Evolutionary conservation across 208 protist species (phyloP), one percentile per base, ranked within the genome.

Genomic region (Trypanosoma rangeli): DNA sequence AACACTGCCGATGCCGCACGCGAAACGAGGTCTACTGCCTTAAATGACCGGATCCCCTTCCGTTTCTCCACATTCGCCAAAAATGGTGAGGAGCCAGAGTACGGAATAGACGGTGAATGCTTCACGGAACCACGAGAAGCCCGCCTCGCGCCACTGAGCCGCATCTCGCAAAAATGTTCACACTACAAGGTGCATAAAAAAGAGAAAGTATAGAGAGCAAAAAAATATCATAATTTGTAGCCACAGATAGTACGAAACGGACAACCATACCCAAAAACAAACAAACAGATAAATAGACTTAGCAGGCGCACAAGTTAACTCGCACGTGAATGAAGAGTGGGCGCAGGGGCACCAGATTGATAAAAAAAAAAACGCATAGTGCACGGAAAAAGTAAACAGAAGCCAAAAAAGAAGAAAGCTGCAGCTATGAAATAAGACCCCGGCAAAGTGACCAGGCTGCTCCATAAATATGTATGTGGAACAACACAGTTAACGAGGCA

Each of bases 81-180:
- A 48, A 75, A 70, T 0, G 69, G 71, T 26, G 70, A 66, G 55
- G 68, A 67, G 0, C 63, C 37, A 31, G 74, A 75, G 71, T 84
- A 84, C 5, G 79, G 72, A 66, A 68, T 71, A 20, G 35, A 37
- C 61, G 57, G 24, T n/a, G 72, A 15, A 26, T 42, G 29, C 48
- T 82, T 73, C 16, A 70, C 59, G 31, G 69, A 72, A 5, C 65
- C 69, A 56, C 63, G 60, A 7, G 64, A 54, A 28, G 67, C 56
- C n/a, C 60, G 39, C 48, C 64, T 78, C 7, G 70, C 67, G 52
- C 59, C 56, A 39, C 24, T 59, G 39, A 3, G n/a, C 9, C 49
- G 28, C 60, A 64, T 64, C 37, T 64, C 8, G 42, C 18, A 48
- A 44, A 50, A 5, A 24, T 35, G 2, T 59, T 26, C 24, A 73